Base-by-base conservation (phyloP, 306 rosid genomes). In the Psophocarpus tetragonolobus region DNA sequence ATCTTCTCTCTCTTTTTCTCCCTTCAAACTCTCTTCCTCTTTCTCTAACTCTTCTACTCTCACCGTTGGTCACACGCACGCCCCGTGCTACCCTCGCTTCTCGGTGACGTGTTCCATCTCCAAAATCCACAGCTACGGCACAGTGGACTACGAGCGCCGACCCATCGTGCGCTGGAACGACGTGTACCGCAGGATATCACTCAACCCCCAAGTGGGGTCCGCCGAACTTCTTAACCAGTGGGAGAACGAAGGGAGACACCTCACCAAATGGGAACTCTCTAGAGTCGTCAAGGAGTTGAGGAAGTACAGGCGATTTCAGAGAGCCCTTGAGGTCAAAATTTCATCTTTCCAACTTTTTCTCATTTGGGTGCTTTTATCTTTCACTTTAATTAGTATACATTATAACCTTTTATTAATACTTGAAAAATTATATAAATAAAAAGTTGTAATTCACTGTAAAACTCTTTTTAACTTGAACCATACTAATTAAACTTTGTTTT, bases 221-320 rank as follows among this genome's bases (percentile, higher is more conserved):
- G 85, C 90, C 23, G 77, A 68, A 62, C 92, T 92, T 35, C 66
- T 96, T 82, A 87, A 87, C 48, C 87, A 85, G 82, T 96, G 98
- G 99, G 99, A 96, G 90, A 90, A 87, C 54, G 88, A 91, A 85
- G 93, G 97, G 0, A 91, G 66, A 70, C 60, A 10, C 45, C 84
- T 96, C 66, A 85, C 91, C 4, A 96, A 91, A 67, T 92, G 97
- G 98, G 96, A 91, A 62, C 92, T 96, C 78, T 87, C 80, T 45
- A 86, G 93, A 56, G 85, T 96, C 18, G 81, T 88, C 27, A 96
- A 86, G 73, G 99, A 96, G 85, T 80, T 96, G 84, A 84, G 99
- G 81, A 96, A 96, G 73, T 90, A 20, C 74, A 85, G 61, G 64
- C 87, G 81, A 11, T 85, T 56, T 32, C 65, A 70, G 0, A 84